Percentiles rank a stretch among this genome's conserved stretches.
Conservation (phyloP, 2,329 filamentous ascomycete species). For the Claviceps arundinis region DNA sequence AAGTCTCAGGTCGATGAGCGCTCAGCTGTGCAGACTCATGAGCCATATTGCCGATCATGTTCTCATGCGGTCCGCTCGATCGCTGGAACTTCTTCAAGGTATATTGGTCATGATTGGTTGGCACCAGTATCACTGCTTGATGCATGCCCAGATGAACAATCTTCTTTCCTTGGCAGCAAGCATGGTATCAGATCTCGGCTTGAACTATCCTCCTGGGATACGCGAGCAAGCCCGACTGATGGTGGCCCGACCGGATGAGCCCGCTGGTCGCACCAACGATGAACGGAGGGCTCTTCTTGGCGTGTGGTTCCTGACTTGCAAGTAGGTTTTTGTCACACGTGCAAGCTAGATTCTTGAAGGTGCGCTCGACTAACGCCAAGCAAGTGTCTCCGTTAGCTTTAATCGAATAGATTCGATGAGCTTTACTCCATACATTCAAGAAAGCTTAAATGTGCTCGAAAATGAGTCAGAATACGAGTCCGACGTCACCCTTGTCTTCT, state of each 20-base stretch:
- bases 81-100: slow-evolving; percentile 35
- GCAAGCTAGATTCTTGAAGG: background rate
- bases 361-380: background rate
- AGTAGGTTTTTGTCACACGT: slow-evolving; percentile 22
- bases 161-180: slow-evolving; percentile 34
- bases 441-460: slow-evolving; percentile 34
- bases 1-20: slow-evolving; percentile 32
- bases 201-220: slow-evolving; percentile 27
- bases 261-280: slow-evolving; percentile 31
- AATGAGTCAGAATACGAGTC: slow-evolving; percentile 29
- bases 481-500: slow-evolving; percentile 31
- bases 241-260: slow-evolving; percentile 25
- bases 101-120: slow-evolving; percentile 35
- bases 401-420: slow-evolving; percentile 32
- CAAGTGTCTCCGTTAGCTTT: slow-evolving; percentile 29
- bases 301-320: slow-evolving; percentile 40
- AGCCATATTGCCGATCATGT: slow-evolving; percentile 33
- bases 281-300: slow-evolving; percentile 39
- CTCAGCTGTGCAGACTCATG: slow-evolving; percentile 35
- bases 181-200: slow-evolving; percentile 32
- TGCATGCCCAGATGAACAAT: slow-evolving; percentile 38
- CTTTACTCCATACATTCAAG: slow-evolving; percentile 39
- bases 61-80: slow-evolving; percentile 35
- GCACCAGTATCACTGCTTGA: slow-evolving; percentile 42
- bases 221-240: slow-evolving; percentile 30